A percentile compares a stretch with the other conserved stretches of the same genome.
phyloP scores from a whole-genome alignment of 2,329 filamentous ascomycete genomes.

The Xylariaceae sp. region DNA sequence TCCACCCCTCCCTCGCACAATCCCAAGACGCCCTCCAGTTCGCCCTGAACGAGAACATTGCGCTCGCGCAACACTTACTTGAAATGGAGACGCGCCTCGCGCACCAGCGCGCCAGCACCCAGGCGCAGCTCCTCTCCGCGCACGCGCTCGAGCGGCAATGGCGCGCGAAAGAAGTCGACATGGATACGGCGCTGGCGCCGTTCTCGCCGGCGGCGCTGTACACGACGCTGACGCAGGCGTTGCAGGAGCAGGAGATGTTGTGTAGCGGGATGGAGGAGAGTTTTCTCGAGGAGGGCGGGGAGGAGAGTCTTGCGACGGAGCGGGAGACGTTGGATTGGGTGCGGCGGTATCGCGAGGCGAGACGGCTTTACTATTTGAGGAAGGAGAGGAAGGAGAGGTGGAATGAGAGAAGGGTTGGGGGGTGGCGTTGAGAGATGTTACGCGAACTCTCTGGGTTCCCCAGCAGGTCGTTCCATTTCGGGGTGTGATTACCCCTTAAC shows the following conservation, averaged over 20 bases:
- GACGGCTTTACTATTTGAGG: conserved; percentile 70
- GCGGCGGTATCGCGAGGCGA: conserved; percentile 71
- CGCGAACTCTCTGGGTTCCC: too few relatives aligned
- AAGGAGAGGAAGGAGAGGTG: conserved; percentile 86
- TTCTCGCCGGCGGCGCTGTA: conserved; percentile 87
- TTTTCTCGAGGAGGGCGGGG: conserved; percentile 60
- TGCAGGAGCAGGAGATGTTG: conserved; percentile 76
- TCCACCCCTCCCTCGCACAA: conserved; percentile 65
- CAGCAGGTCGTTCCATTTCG: too few relatives aligned
- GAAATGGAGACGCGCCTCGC: conserved; percentile 54
- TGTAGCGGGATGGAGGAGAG: conserved; percentile 86
- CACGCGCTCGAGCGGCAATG: conserved; percentile 90
- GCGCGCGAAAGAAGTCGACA: conserved; percentile 80
- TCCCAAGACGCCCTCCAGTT: conserved; percentile 60
- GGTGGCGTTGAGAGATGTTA: conserved; percentile 90
- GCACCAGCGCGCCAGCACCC: conserved; percentile 63
- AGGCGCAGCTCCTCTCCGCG: conserved; percentile 75
- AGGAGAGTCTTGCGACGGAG: conserved; percentile 58
- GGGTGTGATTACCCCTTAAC: too few relatives aligned
- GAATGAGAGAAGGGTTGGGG: conserved; percentile 93
- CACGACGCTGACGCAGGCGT: conserved; percentile 67
- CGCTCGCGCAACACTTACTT: conserved; percentile 58
- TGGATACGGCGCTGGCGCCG: conserved; percentile 76
- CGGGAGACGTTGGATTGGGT: conserved; percentile 84
- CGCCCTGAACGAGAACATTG: conserved; percentile 65